Conservation (phyloP, 2,329 filamentous ascomycete species). For the Neonectria faginata region DNA sequence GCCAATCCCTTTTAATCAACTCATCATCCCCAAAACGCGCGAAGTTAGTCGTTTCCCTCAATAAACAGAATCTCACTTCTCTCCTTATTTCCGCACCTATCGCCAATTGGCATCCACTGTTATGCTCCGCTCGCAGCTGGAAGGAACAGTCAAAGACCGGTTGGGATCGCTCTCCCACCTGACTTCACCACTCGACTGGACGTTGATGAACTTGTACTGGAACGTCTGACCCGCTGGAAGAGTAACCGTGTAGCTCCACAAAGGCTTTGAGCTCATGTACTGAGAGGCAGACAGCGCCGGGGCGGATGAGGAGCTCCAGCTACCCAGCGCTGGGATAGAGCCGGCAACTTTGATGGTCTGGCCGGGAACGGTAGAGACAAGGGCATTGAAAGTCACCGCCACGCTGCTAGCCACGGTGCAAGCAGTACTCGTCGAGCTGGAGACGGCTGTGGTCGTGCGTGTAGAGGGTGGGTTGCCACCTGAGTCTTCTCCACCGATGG, state of each 20-base stretch:
- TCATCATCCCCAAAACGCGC: no score
- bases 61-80: no score
- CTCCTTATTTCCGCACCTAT: not conserved
- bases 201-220: conserved; percentile 70
- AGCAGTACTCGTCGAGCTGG: conserved; percentile 38
- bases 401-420: conserved; percentile 35
- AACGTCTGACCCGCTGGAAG: conserved; percentile 64
- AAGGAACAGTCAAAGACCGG: conserved; percentile 48
- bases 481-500: conserved; percentile 47
- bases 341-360: conserved; percentile 63
- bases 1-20: no score
- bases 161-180: conserved; percentile 68
- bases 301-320: conserved; percentile 58
- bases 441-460: conserved; percentile 28
- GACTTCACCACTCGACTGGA: conserved; percentile 59
- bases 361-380: conserved; percentile 58
- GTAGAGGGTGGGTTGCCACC: no score
- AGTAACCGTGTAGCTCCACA: conserved; percentile 66
- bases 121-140: conserved; percentile 14
- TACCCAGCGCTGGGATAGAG: conserved; percentile 60
- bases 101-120: conserved; percentile 2
- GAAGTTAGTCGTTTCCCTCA: no score
- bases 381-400: conserved; percentile 57
- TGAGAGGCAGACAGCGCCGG: conserved; percentile 61
- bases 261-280: conserved; percentile 64